phyloP scores from a whole-genome alignment of 495 filamentous ascomycete species.

The Lasiosphaeris hirsuta region DNA sequence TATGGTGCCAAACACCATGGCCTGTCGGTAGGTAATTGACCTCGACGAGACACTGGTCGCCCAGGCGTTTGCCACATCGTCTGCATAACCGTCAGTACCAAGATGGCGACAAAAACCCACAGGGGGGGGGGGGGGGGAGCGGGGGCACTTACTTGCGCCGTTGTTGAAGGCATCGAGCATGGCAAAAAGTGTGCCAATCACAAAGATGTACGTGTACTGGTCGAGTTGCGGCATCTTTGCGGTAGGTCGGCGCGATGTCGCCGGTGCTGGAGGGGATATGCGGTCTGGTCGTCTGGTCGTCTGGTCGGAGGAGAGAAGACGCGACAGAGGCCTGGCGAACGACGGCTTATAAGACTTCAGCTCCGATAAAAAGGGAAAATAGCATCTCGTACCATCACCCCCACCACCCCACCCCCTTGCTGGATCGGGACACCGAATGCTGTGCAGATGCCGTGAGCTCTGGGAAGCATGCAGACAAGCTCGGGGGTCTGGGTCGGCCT shows the following conservation, averaged over 20 bases:
- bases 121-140: too few relatives aligned
- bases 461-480: too few relatives aligned
- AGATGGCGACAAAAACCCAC: too few relatives aligned
- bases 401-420: background rate
- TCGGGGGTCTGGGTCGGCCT: background rate
- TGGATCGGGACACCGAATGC: background rate
- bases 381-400: background rate
- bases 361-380: too few relatives aligned
- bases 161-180: constrained; percentile 71
- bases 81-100: constrained; percentile 15
- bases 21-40: constrained; percentile 61
- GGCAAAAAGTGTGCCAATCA: constrained; percentile 71
- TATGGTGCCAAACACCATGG: constrained; percentile 62
- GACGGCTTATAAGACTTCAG: too few relatives aligned
- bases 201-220: constrained; percentile 67
- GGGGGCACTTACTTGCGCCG: constrained; percentile 30
- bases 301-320: background rate
- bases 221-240: constrained; percentile 40
- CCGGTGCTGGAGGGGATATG: background rate
- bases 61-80: constrained; percentile 78
- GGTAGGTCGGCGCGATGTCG: background rate
- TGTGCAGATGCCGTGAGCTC: background rate
- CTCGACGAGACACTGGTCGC: constrained; percentile 68
- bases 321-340: too few relatives aligned
- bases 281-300: too few relatives aligned